Evolutionary conservation across 352 stramenopile genomes (phyloP), one percentile per base, ranked within the genome.

Genomic region (Poterioochromonas sp.): DNA sequence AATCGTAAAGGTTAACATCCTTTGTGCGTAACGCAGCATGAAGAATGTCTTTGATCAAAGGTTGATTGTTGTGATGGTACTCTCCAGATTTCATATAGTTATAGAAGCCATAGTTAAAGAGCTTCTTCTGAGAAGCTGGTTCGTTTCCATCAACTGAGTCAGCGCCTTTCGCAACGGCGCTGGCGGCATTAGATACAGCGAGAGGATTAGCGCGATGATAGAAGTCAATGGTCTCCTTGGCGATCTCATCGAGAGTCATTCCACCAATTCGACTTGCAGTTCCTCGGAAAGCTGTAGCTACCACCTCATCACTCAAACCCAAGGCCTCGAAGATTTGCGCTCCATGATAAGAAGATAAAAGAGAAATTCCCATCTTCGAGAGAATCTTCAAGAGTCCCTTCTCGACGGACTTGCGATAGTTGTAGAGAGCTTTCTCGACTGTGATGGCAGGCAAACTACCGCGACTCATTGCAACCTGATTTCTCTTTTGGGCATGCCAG

Each of bases 341-440:
- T 63, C 93, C 93, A 79, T 95, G 92, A 84, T 98, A 98, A 39
- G 90, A 96, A 73, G 93, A 90, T 34, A 98, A 85, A 5, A 95
- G 90, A 0, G 90, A 96, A 81, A 98, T 98, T 76, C 93, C 93
- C 90, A 98, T 98, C 86, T 98, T 98, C 1, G 88, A 95, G 85
- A 44, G 8, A 32, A 62, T 62, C 26, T 62, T 62, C 8, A 62
- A 29, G 8, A 62, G 26, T 32, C 51, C 51, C 26, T 87, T 85
- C 58, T 90, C 85, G 12, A 91, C 80, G 44, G 86, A 82, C 53
- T 80, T 79, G 65, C 86, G 84, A 76, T 90, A 92, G 79, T 93
- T 93, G 68, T 86, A 83, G 74, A 91, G 85, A 32, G 88, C 89
- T 76, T 93, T 76, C 29, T 89, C 83, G 11, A 86, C 62, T 34